Evolutionary conservation across 768 basidiomycete species (phyloP), one percentile per base, ranked within the genome.

Genomic region (Mycena indigotica): DNA sequence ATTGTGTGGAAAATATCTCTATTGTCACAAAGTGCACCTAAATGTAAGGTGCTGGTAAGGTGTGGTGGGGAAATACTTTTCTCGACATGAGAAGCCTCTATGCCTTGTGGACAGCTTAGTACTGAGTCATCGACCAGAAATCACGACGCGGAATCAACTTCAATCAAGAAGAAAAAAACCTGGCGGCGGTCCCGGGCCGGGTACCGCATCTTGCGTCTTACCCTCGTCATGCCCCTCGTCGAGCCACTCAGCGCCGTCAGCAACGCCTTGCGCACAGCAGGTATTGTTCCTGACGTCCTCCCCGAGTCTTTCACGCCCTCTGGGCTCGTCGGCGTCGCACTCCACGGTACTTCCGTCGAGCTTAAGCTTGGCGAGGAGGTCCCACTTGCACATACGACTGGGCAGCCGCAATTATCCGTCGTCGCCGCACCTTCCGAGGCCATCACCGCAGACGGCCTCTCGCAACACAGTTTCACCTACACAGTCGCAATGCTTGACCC

Each of bases 401-500:
- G 44, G 21, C 45, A 25, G 4, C 60, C 60, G 3, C 24, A 4
- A 12, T 48, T 57, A 8, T 30, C 30, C 25, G 29, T 41, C 29
- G 52, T 23, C 23, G 56, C 56, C 25, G 3, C 32, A 5, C 29
- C 52, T 6, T 12, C 39, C 8, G 52, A 53, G 1, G 54, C 21
- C 19, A 38, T 28, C 29, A 30, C 19, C 16, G 38, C 52, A 5
- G 48, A 53, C 4, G 53, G 53, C 2, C 35, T 60, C 5, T 28
- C 53, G 51, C 50, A 52, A 46, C 56, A 17, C 8, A 68, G 73
- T 24, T 35, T 73, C 3, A 70, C 67, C 5, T 76, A 75, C 50
- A 75, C 75, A 28, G 65, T 76, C 49, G 69, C 72, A 52, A 73
- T 75, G 72, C 65, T 72, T 12, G 75, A 76, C 40, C 75, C 75